Percentiles rank a stretch among this genome's conserved stretches.
These are phyloP conservation scores for Elaphomyces granulatus DNA, from an alignment of 495 filamentous ascomycete genomes.

Conservation along the genomic window DNA sequence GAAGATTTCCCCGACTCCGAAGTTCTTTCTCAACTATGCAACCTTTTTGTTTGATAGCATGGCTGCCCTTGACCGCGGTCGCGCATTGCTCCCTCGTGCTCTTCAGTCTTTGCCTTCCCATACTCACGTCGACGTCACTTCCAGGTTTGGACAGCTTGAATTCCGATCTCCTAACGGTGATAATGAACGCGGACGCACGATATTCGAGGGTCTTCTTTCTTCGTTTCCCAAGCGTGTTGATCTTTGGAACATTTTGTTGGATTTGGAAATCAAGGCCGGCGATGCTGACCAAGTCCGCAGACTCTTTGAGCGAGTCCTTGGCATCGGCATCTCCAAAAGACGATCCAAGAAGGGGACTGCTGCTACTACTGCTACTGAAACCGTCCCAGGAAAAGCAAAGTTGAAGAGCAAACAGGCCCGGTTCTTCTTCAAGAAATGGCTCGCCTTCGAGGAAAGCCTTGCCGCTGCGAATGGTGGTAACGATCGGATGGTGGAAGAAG, in stretches of 20 bases:
- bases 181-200: slow-evolving; percentile 79
- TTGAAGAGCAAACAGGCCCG: slow-evolving; percentile 60
- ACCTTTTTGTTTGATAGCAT: slow-evolving; percentile 69
- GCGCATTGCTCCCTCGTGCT: slow-evolving; percentile 70
- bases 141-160: slow-evolving; percentile 80
- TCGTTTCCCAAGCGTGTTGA: slow-evolving; percentile 80
- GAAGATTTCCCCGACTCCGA: slow-evolving; percentile 60
- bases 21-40: slow-evolving; percentile 89
- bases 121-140: slow-evolving; percentile 61
- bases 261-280: slow-evolving; percentile 62
- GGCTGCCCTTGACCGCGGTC: slow-evolving; percentile 54
- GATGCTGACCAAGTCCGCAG: slow-evolving; percentile 52
- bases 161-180: slow-evolving; percentile 75
- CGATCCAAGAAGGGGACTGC: slow-evolving; percentile 42
- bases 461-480: slow-evolving; percentile 37
- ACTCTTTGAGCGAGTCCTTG: slow-evolving; percentile 65
- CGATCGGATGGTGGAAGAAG: slow-evolving; percentile 53
- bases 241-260: slow-evolving; percentile 81
- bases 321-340: slow-evolving; percentile 9
- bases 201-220: slow-evolving; percentile 77
- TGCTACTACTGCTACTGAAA: slow-evolving; percentile 12
- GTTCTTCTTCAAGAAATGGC: slow-evolving; percentile 74
- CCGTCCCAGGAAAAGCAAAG: slow-evolving; percentile 11
- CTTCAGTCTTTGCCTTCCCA: slow-evolving; percentile 63
- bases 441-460: slow-evolving; percentile 57